These are phyloP conservation scores for Craspedostauros australis DNA, from an alignment of 108 stramenopile genomes.

Conservation along the genomic window DNA sequence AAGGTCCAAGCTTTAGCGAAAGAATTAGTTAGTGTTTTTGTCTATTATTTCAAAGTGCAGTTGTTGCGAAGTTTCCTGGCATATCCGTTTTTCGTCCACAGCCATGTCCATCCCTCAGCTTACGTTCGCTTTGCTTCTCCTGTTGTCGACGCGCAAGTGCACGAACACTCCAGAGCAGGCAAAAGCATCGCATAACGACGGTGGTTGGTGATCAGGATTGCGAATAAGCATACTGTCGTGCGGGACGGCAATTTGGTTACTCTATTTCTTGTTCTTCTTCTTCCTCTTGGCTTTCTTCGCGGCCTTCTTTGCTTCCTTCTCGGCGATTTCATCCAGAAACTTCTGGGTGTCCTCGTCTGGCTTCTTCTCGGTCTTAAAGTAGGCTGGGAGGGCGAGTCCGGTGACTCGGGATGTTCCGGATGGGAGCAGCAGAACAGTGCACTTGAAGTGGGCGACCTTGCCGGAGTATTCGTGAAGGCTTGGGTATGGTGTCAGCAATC, in stretches of 20 bases:
- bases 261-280: constrained; percentile 58
- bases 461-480: constrained; percentile 86
- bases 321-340: constrained; percentile 63
- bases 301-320: constrained; percentile 74
- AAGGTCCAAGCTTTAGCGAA: constrained; percentile 16
- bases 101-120: neutral
- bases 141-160: neutral
- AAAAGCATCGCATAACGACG: too few species aligned
- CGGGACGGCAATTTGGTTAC: constrained; percentile 15
- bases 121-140: neutral
- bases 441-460: constrained; percentile 95
- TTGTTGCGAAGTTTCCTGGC: too few species aligned
- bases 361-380: constrained; percentile 82
- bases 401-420: constrained; percentile 90
- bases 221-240: neutral
- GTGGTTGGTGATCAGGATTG: too few species aligned
- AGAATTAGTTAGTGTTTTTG: neutral
- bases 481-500: constrained; percentile 91
- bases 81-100: too few species aligned
- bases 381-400: constrained; percentile 69
- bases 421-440: constrained; percentile 92
- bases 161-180: neutral
- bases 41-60: neutral
- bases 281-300: constrained; percentile 82
- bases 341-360: constrained; percentile 82